phyloP scores from a whole-genome alignment of 768 basidiomycete species.

The Jaapia argillacea region DNA sequence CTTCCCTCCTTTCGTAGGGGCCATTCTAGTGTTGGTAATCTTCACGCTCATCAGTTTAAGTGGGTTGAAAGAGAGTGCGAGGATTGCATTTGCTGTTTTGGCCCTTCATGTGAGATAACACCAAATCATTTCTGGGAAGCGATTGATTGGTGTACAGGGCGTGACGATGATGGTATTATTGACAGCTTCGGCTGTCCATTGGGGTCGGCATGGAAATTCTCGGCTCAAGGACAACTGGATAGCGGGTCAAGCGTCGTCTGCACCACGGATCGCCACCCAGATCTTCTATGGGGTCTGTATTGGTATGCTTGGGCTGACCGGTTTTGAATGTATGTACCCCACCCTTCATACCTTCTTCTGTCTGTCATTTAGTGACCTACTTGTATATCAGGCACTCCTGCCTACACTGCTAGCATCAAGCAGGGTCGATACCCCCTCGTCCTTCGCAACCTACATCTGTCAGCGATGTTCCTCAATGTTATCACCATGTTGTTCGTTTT shows the following conservation, averaged over 20 bases:
- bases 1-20: constrained; percentile 41
- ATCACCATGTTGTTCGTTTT: constrained; percentile 49
- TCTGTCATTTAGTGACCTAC: not conserved
- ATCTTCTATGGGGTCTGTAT: constrained; percentile 62
- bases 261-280: constrained; percentile 27
- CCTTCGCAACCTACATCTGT: constrained; percentile 53
- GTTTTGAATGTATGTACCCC: constrained; percentile 48
- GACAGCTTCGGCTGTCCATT: constrained; percentile 37
- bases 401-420: constrained; percentile 55
- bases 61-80: constrained; percentile 53
- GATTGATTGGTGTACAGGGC: constrained; percentile 24
- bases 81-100: constrained; percentile 47
- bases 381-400: constrained; percentile 39
- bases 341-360: constrained; percentile 1
- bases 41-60: constrained; percentile 46
- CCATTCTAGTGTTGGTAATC: constrained; percentile 41
- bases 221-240: constrained; percentile 50
- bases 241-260: constrained; percentile 20
- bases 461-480: constrained; percentile 46
- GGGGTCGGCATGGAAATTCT: constrained; percentile 36
- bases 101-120: constrained; percentile 42
- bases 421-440: constrained; percentile 45
- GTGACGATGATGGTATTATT: constrained; percentile 46
- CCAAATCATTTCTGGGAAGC: not conserved
- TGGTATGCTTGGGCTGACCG: constrained; percentile 64